Percentiles rank a stretch among this genome's conserved stretches.
These are phyloP conservation scores for Verticillium albo-atrum DNA, from an alignment of 2,329 filamentous ascomycete genomes.

Conservation along the genomic window DNA sequence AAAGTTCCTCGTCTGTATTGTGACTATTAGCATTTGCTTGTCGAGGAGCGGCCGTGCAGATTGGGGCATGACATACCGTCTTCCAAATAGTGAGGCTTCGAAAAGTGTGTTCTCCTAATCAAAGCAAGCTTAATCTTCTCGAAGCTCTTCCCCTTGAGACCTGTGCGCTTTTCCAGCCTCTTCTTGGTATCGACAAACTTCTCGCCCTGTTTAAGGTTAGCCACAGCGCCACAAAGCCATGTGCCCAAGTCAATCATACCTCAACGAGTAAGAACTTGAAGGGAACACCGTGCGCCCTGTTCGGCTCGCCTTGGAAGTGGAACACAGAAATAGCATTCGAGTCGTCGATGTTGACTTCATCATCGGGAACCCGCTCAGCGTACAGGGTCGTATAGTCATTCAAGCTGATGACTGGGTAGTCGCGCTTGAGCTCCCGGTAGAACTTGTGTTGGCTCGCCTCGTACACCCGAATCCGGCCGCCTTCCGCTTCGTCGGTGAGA, in stretches of 20 bases:
- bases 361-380: conserved; percentile 75
- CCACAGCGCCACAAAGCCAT: neutral
- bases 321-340: conserved; percentile 70
- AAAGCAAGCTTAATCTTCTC: conserved; percentile 98
- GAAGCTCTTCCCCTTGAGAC: conserved; percentile 95
- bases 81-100: conserved; percentile 75
- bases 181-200: conserved; percentile 89
- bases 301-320: conserved; percentile 89
- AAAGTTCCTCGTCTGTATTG: conserved; percentile 53
- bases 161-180: conserved; percentile 85
- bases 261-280: conserved; percentile 86
- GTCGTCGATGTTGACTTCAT: conserved; percentile 57
- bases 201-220: conserved; percentile 56
- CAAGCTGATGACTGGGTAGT: conserved; percentile 72
- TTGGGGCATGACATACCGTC: conserved; percentile 65
- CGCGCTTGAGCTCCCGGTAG: conserved; percentile 68
- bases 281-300: conserved; percentile 78
- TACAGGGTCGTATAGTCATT: conserved; percentile 82
- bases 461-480: conserved; percentile 71
- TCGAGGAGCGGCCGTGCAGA: neutral
- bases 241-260: conserved; percentile 41
- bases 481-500: conserved; percentile 67
- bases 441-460: conserved; percentile 81
- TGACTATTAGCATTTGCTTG: conserved; percentile 15
- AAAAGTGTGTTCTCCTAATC: conserved; percentile 66